Conservation (phyloP, 208 protist genomes). For the Histomonas meleagridis region DNA sequence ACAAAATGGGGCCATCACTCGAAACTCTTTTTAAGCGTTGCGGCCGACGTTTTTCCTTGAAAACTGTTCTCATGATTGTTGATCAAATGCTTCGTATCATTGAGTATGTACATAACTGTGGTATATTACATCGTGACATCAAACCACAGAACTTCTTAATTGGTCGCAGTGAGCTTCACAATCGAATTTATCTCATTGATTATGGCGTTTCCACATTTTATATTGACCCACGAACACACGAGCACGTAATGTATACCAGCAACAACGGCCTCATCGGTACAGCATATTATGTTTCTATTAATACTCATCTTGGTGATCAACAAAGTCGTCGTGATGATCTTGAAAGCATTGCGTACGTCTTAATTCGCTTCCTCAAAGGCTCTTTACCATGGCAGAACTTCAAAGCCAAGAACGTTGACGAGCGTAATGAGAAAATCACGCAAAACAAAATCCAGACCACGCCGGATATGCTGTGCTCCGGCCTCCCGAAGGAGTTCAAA, state of each 20-base stretch:
- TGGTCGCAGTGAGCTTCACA: constrained; percentile 60
- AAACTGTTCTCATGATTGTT: constrained; percentile 89
- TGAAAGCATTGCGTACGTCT: constrained; percentile 88
- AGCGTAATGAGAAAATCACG: constrained; percentile 14
- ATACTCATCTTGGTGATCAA: constrained; percentile 95
- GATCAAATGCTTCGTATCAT: constrained; percentile 73
- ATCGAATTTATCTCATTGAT: constrained; percentile 45
- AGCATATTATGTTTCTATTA: constrained; percentile 93
- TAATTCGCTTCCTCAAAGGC: constrained; percentile 94
- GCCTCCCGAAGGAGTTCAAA: constrained; percentile 69
- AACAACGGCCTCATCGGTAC: constrained; percentile 96
- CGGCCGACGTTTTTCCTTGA: constrained; percentile 74
- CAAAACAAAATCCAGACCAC: constrained; percentile 54
- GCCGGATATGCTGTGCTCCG: constrained; percentile 78
- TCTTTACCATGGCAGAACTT: constrained; percentile 56
- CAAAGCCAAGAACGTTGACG: neutral
- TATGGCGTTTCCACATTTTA: constrained; percentile 89
- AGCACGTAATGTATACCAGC: constrained; percentile 96
- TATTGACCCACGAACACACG: constrained; percentile 82
- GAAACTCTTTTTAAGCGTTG: constrained; percentile 86
- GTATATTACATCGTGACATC: neutral
- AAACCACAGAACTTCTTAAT: constrained; percentile 94
- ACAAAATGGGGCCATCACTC: constrained; percentile 83
- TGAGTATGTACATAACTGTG: neutral
- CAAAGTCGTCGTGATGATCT: constrained; percentile 55